Conservation (phyloP, 352 stramenopile genomes). For the Phytophthora colocasiae region DNA sequence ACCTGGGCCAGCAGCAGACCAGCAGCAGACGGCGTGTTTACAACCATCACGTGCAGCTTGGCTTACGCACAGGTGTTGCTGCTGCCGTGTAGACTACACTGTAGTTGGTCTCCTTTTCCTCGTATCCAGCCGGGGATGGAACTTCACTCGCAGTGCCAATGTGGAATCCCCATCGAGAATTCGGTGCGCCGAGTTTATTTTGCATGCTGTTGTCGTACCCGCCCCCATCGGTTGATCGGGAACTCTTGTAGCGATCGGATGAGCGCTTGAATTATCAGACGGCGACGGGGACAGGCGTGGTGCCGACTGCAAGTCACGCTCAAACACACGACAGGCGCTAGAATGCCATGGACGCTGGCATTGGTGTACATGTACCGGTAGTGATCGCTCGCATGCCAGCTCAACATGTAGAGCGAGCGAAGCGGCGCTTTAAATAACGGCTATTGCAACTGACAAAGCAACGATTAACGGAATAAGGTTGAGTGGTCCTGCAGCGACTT, state of each 20-base stretch:
- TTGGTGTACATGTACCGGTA: no score
- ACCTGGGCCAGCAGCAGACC: not conserved
- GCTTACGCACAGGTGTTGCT: slow-evolving; percentile 2
- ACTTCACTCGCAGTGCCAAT: slow-evolving; percentile 3
- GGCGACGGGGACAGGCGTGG: slow-evolving; percentile 22
- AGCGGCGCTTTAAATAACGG: slow-evolving; percentile 4
- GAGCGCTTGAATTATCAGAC: slow-evolving; percentile 38
- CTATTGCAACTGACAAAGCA: not conserved
- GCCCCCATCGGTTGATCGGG: slow-evolving; percentile 26
- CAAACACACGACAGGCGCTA: slow-evolving; percentile 15
- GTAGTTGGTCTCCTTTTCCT: slow-evolving; percentile 9
- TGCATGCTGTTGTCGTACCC: slow-evolving; percentile 24
- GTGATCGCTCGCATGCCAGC: no score
- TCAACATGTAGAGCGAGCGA: no score
- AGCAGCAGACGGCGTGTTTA: slow-evolving; percentile 3
- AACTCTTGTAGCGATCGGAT: slow-evolving; percentile 10
- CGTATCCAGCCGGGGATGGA: slow-evolving; percentile 10
- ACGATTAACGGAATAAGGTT: slow-evolving; percentile 15
- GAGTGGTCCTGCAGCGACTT: not conserved
- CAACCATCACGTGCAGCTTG: not conserved
- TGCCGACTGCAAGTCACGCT: slow-evolving; percentile 6
- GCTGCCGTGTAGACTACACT: not conserved
- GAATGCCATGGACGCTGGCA: no score
- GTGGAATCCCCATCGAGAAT: slow-evolving; percentile 29
- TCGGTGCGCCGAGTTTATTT: slow-evolving; percentile 15